Percentiles rank a stretch among this genome's conserved stretches.
phyloP scores from a whole-genome alignment of 352 stramenopile species.

The Phytopythium montanum region DNA sequence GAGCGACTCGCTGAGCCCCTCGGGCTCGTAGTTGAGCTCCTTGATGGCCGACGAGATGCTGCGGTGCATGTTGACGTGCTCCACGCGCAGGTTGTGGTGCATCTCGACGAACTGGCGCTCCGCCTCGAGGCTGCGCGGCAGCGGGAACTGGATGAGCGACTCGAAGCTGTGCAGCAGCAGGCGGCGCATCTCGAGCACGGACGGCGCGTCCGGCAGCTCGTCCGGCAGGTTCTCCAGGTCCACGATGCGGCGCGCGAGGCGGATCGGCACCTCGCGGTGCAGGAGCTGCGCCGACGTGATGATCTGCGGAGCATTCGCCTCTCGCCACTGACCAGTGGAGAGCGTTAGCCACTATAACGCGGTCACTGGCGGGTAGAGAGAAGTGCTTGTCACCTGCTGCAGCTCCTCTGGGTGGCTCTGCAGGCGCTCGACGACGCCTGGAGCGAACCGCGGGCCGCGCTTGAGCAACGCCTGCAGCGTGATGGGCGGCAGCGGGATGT shows the following conservation, averaged over 20 bases:
- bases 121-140: slow-evolving; percentile 48
- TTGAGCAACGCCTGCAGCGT: slow-evolving; percentile 76
- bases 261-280: slow-evolving; percentile 78
- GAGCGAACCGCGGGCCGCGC: slow-evolving; percentile 46
- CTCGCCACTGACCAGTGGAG: slow-evolving; percentile 37
- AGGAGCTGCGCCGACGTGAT: slow-evolving; percentile 76
- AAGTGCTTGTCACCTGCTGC: slow-evolving; percentile 14
- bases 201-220: slow-evolving; percentile 48
- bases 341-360: background rate
- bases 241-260: slow-evolving; percentile 74
- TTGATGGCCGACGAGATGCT: slow-evolving; percentile 63
- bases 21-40: slow-evolving; percentile 47
- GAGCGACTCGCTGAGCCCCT: slow-evolving; percentile 55
- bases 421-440: slow-evolving; percentile 44
- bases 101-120: slow-evolving; percentile 63
- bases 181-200: slow-evolving; percentile 62
- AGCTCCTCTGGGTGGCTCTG: slow-evolving; percentile 45
- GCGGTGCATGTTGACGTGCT: slow-evolving; percentile 72
- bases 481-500: slow-evolving; percentile 77
- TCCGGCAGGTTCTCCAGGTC: slow-evolving; percentile 80
- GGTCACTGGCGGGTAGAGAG: no score
- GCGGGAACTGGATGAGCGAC: slow-evolving; percentile 53
- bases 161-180: slow-evolving; percentile 72
- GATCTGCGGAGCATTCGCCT: slow-evolving; percentile 63
- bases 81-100: slow-evolving; percentile 44